A percentile compares a stretch with the other conserved stretches of the same genome.
Evolutionary conservation across 129 eudicot species (phyloP).

Genomic region (Calendula officinalis): DNA sequence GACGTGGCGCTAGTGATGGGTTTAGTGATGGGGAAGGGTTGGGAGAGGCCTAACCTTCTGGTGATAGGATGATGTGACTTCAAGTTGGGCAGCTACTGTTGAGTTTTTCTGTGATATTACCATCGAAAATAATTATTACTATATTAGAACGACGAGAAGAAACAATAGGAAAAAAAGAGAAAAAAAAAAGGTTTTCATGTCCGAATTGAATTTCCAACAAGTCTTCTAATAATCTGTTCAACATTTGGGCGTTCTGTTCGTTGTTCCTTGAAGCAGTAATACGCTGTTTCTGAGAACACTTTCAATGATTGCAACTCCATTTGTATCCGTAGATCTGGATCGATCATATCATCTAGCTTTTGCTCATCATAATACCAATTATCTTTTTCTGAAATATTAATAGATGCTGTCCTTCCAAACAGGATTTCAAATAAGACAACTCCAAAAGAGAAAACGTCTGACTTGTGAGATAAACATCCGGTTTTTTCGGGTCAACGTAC

Average conservation of each 20-base stretch:
- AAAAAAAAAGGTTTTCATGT: background rate
- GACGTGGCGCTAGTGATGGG: too few species aligned
- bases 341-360: background rate
- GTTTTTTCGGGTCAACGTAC: conserved; percentile 13
- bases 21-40: too few species aligned
- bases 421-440: conserved; percentile 18
- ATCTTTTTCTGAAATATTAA: background rate
- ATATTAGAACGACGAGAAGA: background rate
- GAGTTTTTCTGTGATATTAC: too few species aligned
- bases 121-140: too few species aligned
- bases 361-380: background rate
- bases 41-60: too few species aligned
- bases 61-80: too few species aligned
- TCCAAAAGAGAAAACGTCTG: conserved; percentile 19
- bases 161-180: background rate
- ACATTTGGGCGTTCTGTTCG: conserved; percentile 3
- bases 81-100: too few species aligned
- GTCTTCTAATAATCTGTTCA: background rate
- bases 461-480: background rate
- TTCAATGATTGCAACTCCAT: conserved; percentile 1
- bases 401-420: conserved; percentile 12
- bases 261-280: background rate
- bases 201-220: background rate
- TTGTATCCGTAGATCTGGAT: background rate
- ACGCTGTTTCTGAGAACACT: conserved; percentile 6